phyloP scores from a whole-genome alignment of 768 basidiomycete genomes.

The Daedaleopsis sinensis region DNA sequence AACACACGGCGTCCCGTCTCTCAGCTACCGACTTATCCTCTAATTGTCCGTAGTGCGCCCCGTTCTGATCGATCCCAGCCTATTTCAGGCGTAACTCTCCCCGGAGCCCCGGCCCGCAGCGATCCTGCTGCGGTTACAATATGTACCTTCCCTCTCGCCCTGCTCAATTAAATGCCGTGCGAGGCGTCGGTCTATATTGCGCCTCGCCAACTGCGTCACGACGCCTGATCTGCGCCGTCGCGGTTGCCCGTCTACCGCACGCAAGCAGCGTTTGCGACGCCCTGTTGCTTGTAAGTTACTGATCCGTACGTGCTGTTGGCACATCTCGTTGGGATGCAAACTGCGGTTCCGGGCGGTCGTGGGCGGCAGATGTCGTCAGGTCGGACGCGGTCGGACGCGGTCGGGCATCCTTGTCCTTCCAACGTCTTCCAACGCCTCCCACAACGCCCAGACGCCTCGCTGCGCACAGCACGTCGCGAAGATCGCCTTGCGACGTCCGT shows the following conservation, averaged over 20 bases:
- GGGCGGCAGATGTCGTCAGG: not conserved
- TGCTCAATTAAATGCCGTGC: no score
- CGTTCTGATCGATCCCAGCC: constrained; percentile 18
- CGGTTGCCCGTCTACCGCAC: not conserved
- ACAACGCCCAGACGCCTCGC: not conserved
- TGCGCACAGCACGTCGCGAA: not conserved
- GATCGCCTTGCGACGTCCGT: not conserved
- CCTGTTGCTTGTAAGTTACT: not conserved
- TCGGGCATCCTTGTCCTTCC: not conserved
- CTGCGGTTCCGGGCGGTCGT: not conserved
- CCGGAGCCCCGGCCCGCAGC: constrained; percentile 19
- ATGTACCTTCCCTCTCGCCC: no score
- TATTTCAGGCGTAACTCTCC: constrained; percentile 13
- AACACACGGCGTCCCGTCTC: not conserved
- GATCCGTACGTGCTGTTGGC: not conserved
- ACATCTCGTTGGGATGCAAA: not conserved
- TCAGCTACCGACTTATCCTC: not conserved
- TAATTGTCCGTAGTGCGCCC: constrained; percentile 1
- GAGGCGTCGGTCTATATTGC: not conserved
- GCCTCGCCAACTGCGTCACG: not conserved
- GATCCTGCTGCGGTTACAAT: not conserved
- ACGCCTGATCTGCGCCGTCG: no score
- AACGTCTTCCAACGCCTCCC: no score
- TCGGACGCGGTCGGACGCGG: not conserved
- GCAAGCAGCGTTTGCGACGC: not conserved